A percentile compares a stretch with the other conserved stretches of the same genome.
phyloP scores from a whole-genome alignment of 2,329 filamentous ascomycete species.

The Cryphonectria radicalis region DNA sequence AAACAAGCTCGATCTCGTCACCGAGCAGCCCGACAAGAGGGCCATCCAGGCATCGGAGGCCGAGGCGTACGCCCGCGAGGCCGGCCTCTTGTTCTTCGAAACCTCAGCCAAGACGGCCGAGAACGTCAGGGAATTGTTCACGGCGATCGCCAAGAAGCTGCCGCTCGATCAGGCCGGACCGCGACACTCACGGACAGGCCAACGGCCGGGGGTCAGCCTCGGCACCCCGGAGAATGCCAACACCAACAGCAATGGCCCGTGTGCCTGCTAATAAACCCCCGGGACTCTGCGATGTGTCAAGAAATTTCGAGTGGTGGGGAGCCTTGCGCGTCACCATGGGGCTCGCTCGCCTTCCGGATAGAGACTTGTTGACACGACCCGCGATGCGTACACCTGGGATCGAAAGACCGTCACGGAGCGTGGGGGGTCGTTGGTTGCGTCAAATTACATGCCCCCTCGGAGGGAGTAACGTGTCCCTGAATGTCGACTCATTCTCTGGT shows the following conservation, averaged over 20 bases:
- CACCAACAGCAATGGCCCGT: slow-evolving; percentile 60
- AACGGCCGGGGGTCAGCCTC: slow-evolving; percentile 63
- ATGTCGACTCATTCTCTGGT: slow-evolving; percentile 37
- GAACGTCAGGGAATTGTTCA: slow-evolving; percentile 95
- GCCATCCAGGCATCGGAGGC: slow-evolving; percentile 88
- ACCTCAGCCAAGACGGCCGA: slow-evolving; percentile 97
- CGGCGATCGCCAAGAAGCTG: slow-evolving; percentile 95
- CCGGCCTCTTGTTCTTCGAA: slow-evolving; percentile 95
- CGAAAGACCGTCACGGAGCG: not conserved
- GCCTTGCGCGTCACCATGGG: not conserved
- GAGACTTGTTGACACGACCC: not conserved
- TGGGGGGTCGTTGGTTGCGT: slow-evolving; percentile 6
- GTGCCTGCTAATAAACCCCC: slow-evolving; percentile 57
- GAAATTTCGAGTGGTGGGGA: not conserved
- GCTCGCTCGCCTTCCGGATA: not conserved
- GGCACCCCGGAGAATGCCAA: slow-evolving; percentile 58
- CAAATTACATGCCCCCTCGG: slow-evolving; percentile 11
- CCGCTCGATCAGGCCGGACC: slow-evolving; percentile 96
- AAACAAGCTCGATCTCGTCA: slow-evolving; percentile 97
- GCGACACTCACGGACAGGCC: slow-evolving; percentile 73
- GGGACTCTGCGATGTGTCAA: not conserved
- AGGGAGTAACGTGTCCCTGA: slow-evolving; percentile 30
- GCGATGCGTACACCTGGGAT: not conserved
- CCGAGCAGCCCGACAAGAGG: slow-evolving; percentile 92
- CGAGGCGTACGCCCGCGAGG: slow-evolving; percentile 92